These are phyloP conservation scores for Melaleuca alternifolia DNA, from an alignment of 345 rosid species.

Conservation along the genomic window DNA sequence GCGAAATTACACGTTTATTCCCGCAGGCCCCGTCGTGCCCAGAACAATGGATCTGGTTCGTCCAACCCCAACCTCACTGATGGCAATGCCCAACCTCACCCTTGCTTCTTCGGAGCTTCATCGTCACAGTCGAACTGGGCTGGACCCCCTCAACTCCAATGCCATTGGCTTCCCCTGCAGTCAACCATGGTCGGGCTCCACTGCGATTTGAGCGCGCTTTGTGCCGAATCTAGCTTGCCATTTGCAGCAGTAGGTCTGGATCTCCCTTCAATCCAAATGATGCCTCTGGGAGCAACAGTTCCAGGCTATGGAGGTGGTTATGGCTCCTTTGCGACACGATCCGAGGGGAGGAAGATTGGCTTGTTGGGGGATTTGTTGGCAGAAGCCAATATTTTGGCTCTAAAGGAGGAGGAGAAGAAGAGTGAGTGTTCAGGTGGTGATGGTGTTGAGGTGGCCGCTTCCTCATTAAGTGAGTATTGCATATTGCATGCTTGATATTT, in stretches of 20 bases:
- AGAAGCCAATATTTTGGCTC: constrained; percentile 30
- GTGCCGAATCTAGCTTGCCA: neutral
- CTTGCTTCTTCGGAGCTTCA: neutral
- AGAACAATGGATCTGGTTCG: neutral
- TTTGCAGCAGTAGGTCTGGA: neutral
- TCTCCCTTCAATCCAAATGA: neutral
- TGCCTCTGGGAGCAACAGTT: neutral
- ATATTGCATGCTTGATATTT: neutral
- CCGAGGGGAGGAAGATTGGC: constrained; percentile 24
- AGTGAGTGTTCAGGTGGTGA: neutral
- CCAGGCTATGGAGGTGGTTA: neutral
- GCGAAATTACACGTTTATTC: constrained; percentile 66
- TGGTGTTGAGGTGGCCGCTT: neutral
- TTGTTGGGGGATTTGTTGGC: constrained; percentile 44
- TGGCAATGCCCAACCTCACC: neutral
- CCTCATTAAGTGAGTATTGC: neutral
- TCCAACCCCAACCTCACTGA: neutral
- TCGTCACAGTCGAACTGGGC: neutral
- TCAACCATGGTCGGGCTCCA: neutral
- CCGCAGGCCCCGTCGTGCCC: constrained; percentile 23
- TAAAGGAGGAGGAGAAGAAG: neutral
- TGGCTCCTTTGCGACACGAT: neutral
- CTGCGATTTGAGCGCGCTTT: neutral
- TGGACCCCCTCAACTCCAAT: neutral
- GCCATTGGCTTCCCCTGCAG: neutral